These are phyloP conservation scores for Metschnikowia lochheadii DNA, from an alignment of 805 yeast genomes.

Conservation along the genomic window DNA sequence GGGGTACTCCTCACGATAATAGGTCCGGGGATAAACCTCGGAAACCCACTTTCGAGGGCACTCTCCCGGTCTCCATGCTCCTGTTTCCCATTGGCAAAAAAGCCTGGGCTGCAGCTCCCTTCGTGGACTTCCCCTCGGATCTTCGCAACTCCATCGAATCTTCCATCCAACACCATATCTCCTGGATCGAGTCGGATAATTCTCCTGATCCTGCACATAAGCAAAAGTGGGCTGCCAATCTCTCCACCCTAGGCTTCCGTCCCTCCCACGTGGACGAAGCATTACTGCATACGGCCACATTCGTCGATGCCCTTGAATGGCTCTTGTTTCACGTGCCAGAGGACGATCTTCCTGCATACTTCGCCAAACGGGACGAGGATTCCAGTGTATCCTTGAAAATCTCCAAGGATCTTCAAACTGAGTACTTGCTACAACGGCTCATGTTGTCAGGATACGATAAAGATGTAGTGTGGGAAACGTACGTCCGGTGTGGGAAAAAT, in stretches of 20 bases:
- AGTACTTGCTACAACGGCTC: conserved; percentile 55
- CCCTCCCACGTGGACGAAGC: conserved; percentile 69
- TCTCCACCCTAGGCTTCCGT: conserved; percentile 53
- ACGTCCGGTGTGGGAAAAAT: conserved; percentile 39
- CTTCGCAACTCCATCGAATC: conserved; percentile 60
- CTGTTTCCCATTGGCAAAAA: conserved; percentile 41
- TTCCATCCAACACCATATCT: conserved; percentile 52
- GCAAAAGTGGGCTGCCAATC: conserved; percentile 13
- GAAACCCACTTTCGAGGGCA: neutral
- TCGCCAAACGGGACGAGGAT: conserved; percentile 55
- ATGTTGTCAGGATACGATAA: conserved; percentile 66
- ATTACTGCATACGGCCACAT: conserved; percentile 47
- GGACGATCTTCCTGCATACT: conserved; percentile 77
- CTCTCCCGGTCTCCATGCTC: neutral
- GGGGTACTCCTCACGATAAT: neutral
- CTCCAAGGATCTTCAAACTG: conserved; percentile 50
- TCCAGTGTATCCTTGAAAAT: conserved; percentile 54
- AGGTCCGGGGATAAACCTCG: neutral
- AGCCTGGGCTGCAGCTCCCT: conserved; percentile 68
- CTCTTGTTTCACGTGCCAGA: conserved; percentile 87
- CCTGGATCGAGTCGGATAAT: conserved; percentile 42
- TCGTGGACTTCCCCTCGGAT: conserved; percentile 63
- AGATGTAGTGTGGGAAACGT: conserved; percentile 53
- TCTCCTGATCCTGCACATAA: neutral
- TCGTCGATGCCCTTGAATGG: conserved; percentile 65